These are phyloP conservation scores for Monosporozyma unispora DNA, from an alignment of 805 yeast genomes.

Conservation along the genomic window DNA sequence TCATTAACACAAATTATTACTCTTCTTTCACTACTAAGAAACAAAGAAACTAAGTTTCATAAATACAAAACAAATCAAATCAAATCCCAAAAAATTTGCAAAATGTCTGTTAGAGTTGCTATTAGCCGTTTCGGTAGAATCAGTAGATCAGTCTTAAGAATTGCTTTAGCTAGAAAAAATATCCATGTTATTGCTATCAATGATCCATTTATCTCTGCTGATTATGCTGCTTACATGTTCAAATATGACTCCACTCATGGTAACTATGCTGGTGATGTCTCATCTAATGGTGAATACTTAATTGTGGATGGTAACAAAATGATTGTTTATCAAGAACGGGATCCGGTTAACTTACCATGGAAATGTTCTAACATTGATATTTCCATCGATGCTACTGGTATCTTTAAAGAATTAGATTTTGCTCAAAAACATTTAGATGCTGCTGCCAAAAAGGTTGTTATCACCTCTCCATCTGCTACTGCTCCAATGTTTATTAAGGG, in stretches of 20 bases:
- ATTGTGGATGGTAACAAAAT: conserved; percentile 44
- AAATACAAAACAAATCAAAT: too few species aligned
- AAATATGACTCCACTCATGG: conserved; percentile 69
- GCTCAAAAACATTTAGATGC: conserved; percentile 61
- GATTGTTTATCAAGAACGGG: conserved; percentile 52
- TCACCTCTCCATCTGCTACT: conserved; percentile 62
- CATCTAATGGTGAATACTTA: conserved; percentile 41
- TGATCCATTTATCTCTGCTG: conserved; percentile 60
- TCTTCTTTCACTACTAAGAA: too few species aligned
- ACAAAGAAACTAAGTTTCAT: too few species aligned
- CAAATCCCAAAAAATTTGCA: too few species aligned
- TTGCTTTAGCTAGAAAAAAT: conserved; percentile 43
- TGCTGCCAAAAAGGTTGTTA: conserved; percentile 65
- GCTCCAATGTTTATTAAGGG: conserved; percentile 69
- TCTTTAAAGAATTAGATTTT: conserved; percentile 54
- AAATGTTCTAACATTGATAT: conserved; percentile 51
- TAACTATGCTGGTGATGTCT: conserved; percentile 57
- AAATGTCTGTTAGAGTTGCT: conserved; percentile 38
- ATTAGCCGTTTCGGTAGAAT: conserved; percentile 69
- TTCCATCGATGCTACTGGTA: conserved; percentile 66
- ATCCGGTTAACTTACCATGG: conserved; percentile 63
- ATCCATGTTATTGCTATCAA: conserved; percentile 57
- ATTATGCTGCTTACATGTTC: conserved; percentile 67
- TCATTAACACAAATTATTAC: too few species aligned
- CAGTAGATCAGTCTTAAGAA: conserved; percentile 59